Base-by-base conservation (phyloP, 306 rosid genomes). In the Ammopiptanthus mongolicus region DNA sequence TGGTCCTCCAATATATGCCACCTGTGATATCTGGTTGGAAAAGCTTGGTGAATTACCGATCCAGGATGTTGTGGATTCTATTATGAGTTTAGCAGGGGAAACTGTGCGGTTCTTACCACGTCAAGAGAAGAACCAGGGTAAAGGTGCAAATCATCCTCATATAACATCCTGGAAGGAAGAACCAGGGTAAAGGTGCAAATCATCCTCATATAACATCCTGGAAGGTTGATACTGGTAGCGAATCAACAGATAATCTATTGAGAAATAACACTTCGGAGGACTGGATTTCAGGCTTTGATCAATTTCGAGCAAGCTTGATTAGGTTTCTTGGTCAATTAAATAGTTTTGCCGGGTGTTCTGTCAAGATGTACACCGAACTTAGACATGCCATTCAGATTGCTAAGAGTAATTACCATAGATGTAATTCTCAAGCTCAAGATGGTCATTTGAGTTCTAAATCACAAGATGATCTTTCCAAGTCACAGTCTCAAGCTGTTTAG, bases 1-100 rank as follows among this genome's bases (percentile, higher is more conserved):
- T 15, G 97, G 95, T 80, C 98, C 98, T 74, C 93, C 97, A 9
- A 90, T 94, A 82, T 91, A 91, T 64, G 74, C 74, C 55, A 84
- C 90, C 23, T 91, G 95, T 52, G 84, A 69, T 55, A 48, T 69
- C 65, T 94, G 97, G 98, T 69, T 90, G 69, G 95, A 85, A 4
- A 85, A 84, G 74, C 82, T 88, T 0, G 12, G 60, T 0, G 15
- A 5, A 3, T 80, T 88, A 53, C 90, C 83, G 1, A 23, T 60
- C 19, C 85, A 85, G 65, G 91, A 84, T 56, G 86, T 91, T 33
- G 80, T 59, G 6, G 90, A 90, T 75, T 76, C 97, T 17, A 82
- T 85, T 37, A 86, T 83, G 71, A 64, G 29, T 47, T 83, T 94
- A 76, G 96, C 88, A 0, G 59, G 67, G 11, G 95, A 88, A 79